Evolutionary conservation across 768 basidiomycete genomes (phyloP).

Genomic region (Termitomyces sp.): DNA sequence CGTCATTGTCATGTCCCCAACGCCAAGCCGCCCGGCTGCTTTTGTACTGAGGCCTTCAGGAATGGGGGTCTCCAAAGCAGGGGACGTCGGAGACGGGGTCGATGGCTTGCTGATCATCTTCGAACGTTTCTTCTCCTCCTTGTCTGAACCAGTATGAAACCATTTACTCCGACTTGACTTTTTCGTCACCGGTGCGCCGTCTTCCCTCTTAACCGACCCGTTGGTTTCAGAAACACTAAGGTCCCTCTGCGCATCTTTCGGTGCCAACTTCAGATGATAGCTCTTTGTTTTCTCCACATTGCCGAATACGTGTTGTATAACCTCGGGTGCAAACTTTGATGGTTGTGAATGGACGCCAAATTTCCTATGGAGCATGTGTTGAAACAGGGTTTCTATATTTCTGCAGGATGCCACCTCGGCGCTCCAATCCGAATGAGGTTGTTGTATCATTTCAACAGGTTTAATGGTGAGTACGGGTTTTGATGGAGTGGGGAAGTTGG

Average conservation of each 20-base stretch:
- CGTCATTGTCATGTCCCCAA: slow-evolving; percentile 16
- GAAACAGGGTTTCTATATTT: slow-evolving; percentile 53
- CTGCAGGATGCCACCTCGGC: slow-evolving; percentile 31
- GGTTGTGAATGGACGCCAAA: slow-evolving; percentile 50
- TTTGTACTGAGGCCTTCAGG: slow-evolving; percentile 20
- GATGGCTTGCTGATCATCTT: slow-evolving; percentile 14
- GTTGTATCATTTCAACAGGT: slow-evolving; percentile 3
- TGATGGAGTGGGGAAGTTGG: slow-evolving; percentile 5
- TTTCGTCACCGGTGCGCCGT: slow-evolving; percentile 19
- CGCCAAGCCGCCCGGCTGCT: slow-evolving; percentile 21
- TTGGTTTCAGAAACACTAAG: neutral
- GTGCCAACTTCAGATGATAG: slow-evolving; percentile 55
- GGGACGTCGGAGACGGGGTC: slow-evolving; percentile 14
- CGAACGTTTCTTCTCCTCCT: slow-evolving; percentile 24
- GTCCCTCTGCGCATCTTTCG: slow-evolving; percentile 18
- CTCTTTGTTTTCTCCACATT: slow-evolving; percentile 38
- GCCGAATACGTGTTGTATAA: slow-evolving; percentile 49
- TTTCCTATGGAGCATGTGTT: slow-evolving; percentile 49
- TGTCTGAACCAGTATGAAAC: slow-evolving; percentile 32
- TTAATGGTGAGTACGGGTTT: slow-evolving; percentile 5
- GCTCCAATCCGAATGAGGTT: slow-evolving; percentile 31
- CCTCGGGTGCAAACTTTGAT: slow-evolving; percentile 39
- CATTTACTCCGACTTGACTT: slow-evolving; percentile 23
- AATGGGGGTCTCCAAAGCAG: slow-evolving; percentile 14
- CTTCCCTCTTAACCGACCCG: slow-evolving; percentile 17